Base-by-base conservation (phyloP, 306 rosid species). In the Prunus dulcis region DNA sequence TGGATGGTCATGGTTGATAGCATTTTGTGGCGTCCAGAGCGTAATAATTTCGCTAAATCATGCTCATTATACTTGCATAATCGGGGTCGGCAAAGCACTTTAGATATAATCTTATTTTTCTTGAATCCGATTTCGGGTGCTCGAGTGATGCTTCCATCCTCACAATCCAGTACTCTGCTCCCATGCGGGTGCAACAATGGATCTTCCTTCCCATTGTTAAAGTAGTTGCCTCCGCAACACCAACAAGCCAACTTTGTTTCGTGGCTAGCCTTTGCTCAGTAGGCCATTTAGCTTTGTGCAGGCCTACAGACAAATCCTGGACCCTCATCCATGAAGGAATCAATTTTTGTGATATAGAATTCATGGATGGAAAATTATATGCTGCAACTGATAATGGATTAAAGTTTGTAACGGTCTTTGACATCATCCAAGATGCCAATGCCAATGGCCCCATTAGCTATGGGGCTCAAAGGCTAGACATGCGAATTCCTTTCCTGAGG, bases 51-150 rank as follows among this genome's bases (percentile, higher is more conserved):
- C 4, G 51, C 51, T 46, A 46, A 9, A 46, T 12, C 3, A 0
- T 46, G 51, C 51, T 46, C 51, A 12, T 46, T 46, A 12, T 46
- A 46, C 51, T 46, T 46, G 15, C 51, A 11, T 46, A 46, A 46
- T 11, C 51, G 51, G 51, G 14, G 51, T 32, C 38, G 38, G 38
- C 38, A 32, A 32, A 32, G 1, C 38, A 32, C 38, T 32, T 30
- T 32, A 32, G 38, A 32, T 32, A 30, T 30, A 32, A 30, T 32
- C 6, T 15, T 46, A 43, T 49, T 15, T 23, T 69, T 49, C 45
- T 47, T 69, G 23, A 49, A 69, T 49, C 73, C 60, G 10, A 17
- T 69, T 25, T 49, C 73, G 2, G 45, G 73, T 49, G 73, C 38
- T 2, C 12, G 14, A 49, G 60, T 69, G 43, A 27, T 27, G 73